Base-by-base conservation (phyloP, 495 filamentous ascomycete genomes). In the Neurospora tetrasperma region DNA sequence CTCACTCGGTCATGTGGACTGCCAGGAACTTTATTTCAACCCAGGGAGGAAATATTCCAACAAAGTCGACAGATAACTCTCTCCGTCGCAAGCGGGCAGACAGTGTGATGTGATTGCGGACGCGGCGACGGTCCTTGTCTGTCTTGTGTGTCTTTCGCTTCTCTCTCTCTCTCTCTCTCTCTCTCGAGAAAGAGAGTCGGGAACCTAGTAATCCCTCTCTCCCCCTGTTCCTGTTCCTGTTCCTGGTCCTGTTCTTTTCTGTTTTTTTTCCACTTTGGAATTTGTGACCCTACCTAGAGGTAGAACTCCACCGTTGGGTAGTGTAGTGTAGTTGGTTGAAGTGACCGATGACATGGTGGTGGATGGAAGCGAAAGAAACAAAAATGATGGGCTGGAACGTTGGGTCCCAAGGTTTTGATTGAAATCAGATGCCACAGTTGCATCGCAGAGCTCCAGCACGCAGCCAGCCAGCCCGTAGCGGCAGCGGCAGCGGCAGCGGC, bases 1-100 rank as follows among this genome's bases (percentile, higher is more conserved):
- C 18, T 35, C 31, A 31, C 10, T 35, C 20, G 70, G 70, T 71
- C 70, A 71, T 71, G 70, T 71, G 70, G 70, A 43, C 70, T 43
- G 31, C 70, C 23, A 59, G 42, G 38, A 66, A 66, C 54, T 66
- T 62, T 66, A 31, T 66, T 27, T 66, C 54, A 35, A 62, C 54
- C 54, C 27, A 35, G 11, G 12, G 54, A 42, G 14, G 23, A 23
- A 23, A 23, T 23, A 23, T 23, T 23, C 23, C 23, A 23, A 23
- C 23, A 23, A 23, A 23, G 23, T 23, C 23, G 27, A 31, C 2
- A 31, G 27, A 31, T 31, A 31, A 31, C 27, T 31, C 27, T 31
- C 27, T 31, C 27, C 2, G 1, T 31, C 27, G 27, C 27, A 31
- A 31, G 27, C 27, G 2, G 27, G 27, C 27, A 23, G 23, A 1